These are phyloP conservation scores for Suhomyces chickasaworum DNA, from an alignment of 1,139 yeast genomes.

Conservation along the genomic window DNA sequence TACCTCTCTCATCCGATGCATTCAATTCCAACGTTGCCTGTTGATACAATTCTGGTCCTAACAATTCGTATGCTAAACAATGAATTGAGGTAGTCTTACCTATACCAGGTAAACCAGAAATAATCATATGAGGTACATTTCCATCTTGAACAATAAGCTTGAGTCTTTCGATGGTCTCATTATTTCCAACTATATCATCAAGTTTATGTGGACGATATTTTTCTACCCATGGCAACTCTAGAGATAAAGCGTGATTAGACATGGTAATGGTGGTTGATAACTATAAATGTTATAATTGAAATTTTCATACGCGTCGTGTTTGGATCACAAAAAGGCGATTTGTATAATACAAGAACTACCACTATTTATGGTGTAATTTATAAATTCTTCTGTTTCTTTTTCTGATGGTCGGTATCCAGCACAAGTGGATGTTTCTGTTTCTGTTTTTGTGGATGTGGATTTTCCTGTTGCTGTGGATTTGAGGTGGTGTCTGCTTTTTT, in stretches of 20 bases:
- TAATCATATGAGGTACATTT: constrained; percentile 94
- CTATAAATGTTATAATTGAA: background rate
- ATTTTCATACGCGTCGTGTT: constrained; percentile 7
- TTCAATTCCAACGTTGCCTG: constrained; percentile 86
- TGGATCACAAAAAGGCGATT: background rate
- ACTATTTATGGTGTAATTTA: background rate
- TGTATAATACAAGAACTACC: background rate
- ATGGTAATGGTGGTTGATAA: too few relatives aligned
- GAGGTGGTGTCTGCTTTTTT: constrained; percentile 5
- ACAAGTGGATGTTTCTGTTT: too few relatives aligned
- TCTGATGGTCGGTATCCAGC: background rate
- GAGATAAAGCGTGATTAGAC: constrained; percentile 28
- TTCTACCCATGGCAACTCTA: constrained; percentile 78
- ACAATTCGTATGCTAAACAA: constrained; percentile 81
- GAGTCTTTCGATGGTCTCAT: constrained; percentile 83
- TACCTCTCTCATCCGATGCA: constrained; percentile 54
- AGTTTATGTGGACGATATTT: constrained; percentile 83
- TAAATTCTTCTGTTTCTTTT: constrained; percentile 1
- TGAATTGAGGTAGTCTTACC: constrained; percentile 95
- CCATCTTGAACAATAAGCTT: constrained; percentile 88
- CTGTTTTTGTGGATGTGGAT: background rate
- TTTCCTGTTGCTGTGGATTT: background rate
- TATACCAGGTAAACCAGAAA: constrained; percentile 93
- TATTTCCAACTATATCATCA: constrained; percentile 90
- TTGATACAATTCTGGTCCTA: constrained; percentile 66